Percentiles rank a stretch among this genome's conserved stretches.
Evolutionary conservation across 306 rosid species (phyloP).

Genomic region (Gleditsia sinensis): DNA sequence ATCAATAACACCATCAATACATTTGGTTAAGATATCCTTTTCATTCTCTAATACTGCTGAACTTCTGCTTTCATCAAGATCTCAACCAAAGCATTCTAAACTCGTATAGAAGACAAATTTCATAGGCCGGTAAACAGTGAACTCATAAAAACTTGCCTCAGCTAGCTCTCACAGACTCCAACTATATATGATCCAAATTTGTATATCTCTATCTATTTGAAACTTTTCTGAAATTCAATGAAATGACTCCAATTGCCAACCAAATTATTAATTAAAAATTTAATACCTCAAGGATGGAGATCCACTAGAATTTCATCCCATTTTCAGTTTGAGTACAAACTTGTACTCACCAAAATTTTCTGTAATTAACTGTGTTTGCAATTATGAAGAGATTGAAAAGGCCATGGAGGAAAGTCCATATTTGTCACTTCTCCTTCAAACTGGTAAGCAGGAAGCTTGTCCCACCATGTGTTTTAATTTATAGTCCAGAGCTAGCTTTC

Average conservation of each 20-base stretch:
- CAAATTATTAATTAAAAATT: background rate
- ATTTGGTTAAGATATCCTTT: conserved; percentile 41
- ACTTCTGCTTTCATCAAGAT: conserved; percentile 22
- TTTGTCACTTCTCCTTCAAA: background rate
- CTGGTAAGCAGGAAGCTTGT: background rate
- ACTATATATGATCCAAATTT: background rate
- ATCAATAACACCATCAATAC: conserved; percentile 39
- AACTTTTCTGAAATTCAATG: background rate
- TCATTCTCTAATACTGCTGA: conserved; percentile 33
- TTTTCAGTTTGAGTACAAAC: background rate
- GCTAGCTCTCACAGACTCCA: background rate
- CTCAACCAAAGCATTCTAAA: conserved; percentile 42
- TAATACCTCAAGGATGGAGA: background rate
- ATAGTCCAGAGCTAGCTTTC: background rate
- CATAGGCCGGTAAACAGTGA: background rate
- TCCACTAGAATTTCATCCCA: background rate
- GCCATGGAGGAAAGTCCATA: background rate
- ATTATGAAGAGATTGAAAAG: background rate
- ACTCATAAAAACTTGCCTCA: background rate
- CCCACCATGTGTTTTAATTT: background rate
- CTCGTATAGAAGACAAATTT: conserved; percentile 13
- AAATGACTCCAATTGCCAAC: background rate
- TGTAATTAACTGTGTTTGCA: background rate
- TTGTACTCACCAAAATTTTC: background rate
- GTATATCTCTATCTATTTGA: background rate